Conservation (phyloP, 2,329 filamentous ascomycete genomes). For the Nothopassalora personata region DNA sequence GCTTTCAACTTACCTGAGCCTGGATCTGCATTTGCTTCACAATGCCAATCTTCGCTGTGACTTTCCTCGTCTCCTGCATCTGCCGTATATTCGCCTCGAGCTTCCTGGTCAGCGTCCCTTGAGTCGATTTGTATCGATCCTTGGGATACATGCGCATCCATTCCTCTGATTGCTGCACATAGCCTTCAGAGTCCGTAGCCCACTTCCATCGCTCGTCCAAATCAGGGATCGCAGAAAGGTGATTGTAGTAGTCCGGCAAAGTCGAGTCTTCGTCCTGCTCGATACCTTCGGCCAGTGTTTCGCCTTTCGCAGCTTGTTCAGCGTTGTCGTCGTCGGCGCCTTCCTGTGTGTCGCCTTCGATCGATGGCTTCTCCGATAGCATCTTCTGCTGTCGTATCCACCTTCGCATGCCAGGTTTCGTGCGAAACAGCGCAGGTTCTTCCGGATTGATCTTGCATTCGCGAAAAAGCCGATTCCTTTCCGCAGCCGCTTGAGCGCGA, state of each 20-base stretch:
- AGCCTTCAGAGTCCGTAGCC: slow-evolving; percentile 83
- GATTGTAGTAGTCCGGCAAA: slow-evolving; percentile 91
- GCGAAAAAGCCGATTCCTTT: slow-evolving; percentile 79
- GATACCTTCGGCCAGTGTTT: slow-evolving; percentile 91
- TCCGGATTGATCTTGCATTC: slow-evolving; percentile 74
- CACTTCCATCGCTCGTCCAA: slow-evolving; percentile 73
- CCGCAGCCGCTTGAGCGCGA: slow-evolving; percentile 76
- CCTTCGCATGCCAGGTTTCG: slow-evolving; percentile 81
- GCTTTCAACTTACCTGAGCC: slow-evolving; percentile 62
- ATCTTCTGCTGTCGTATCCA: slow-evolving; percentile 72
- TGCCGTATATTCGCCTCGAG: slow-evolving; percentile 89
- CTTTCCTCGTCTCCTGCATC: slow-evolving; percentile 93
- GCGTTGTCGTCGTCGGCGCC: slow-evolving; percentile 37
- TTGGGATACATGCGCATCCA: slow-evolving; percentile 71
- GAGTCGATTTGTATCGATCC: slow-evolving; percentile 69
- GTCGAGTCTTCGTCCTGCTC: slow-evolving; percentile 79
- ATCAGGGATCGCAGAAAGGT: slow-evolving; percentile 78
- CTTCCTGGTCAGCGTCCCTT: slow-evolving; percentile 67
- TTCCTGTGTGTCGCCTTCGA: slow-evolving; percentile 42
- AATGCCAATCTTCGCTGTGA: slow-evolving; percentile 92
- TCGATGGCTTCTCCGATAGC: slow-evolving; percentile 24
- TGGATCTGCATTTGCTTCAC: slow-evolving; percentile 99
- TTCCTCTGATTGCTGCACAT: slow-evolving; percentile 81
- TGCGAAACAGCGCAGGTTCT: slow-evolving; percentile 78
- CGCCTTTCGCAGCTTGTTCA: slow-evolving; percentile 51